These are phyloP conservation scores for Mucor velutinosus DNA, from an alignment of 371 early-diverging fungal species.

Conservation along the genomic window DNA sequence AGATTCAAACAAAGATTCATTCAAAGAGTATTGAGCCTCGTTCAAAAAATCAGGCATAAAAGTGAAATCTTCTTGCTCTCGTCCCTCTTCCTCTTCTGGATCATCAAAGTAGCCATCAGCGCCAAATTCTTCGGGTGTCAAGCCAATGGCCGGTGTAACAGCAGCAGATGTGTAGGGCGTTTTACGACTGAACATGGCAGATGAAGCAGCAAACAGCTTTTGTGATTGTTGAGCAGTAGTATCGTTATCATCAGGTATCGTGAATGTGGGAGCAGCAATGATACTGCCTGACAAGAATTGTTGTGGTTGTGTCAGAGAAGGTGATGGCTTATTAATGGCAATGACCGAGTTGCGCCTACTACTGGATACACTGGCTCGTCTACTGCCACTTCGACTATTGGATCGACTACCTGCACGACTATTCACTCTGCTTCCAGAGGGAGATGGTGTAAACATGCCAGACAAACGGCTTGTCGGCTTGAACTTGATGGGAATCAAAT, in stretches of 20 bases:
- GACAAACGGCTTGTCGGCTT: conserved; percentile 31
- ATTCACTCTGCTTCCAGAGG: not conserved
- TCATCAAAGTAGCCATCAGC: conserved; percentile 12
- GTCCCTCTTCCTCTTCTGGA: not conserved
- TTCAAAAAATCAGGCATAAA: conserved; percentile 14
- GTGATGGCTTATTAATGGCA: not conserved
- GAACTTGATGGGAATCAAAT: conserved; percentile 38
- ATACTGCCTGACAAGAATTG: not conserved
- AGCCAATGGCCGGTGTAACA: conserved; percentile 17
- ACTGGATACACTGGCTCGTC: conserved; percentile 5
- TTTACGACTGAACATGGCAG: conserved; percentile 7
- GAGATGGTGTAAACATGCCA: conserved; percentile 25
- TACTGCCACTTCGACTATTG: conserved; percentile 7
- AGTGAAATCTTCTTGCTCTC: not conserved
- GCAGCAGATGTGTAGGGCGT: conserved; percentile 37
- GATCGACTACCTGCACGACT: conserved; percentile 13
- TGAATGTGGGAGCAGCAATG: not conserved
- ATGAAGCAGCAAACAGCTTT: conserved; percentile 16
- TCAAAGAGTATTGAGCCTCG: conserved; percentile 6
- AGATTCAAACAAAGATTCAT: not conserved
- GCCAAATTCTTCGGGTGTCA: conserved; percentile 2
- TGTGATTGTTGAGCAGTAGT: conserved; percentile 8
- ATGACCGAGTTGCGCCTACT: conserved; percentile 19
- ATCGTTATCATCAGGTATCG: not conserved
- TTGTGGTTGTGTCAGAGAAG: not conserved